Evolutionary conservation across 1,284 basidiomycete species (phyloP).

Genomic region (Laetiporus sulphureus): DNA sequence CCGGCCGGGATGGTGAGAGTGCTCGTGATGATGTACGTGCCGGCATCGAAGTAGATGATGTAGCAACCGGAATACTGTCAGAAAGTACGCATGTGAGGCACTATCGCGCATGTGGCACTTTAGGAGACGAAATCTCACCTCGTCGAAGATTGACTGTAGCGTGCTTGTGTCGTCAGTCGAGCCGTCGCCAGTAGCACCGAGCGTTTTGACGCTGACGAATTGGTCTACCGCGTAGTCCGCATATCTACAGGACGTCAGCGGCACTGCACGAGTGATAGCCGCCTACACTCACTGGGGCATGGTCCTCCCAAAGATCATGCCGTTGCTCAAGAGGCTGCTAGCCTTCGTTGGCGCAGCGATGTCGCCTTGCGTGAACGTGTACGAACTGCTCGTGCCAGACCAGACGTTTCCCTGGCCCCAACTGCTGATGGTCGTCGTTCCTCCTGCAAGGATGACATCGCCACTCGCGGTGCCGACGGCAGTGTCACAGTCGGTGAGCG

Average conservation of each 20-base stretch:
- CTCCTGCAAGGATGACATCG: constrained; percentile 42
- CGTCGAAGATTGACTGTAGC: constrained; percentile 52
- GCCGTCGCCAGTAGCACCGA: constrained; percentile 73
- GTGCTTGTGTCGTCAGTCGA: constrained; percentile 69
- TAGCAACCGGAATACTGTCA: constrained; percentile 68
- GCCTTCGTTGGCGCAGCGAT: constrained; percentile 48
- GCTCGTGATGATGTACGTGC: constrained; percentile 60
- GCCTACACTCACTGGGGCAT: constrained; percentile 20
- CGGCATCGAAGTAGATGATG: constrained; percentile 73
- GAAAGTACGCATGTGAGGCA: not conserved
- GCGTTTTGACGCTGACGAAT: constrained; percentile 62
- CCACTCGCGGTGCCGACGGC: constrained; percentile 47
- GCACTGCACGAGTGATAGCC: too few species aligned
- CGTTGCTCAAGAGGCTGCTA: constrained; percentile 44
- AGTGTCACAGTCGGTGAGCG: constrained; percentile 46
- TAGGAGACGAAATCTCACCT: constrained; percentile 30
- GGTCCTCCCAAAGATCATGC: constrained; percentile 54
- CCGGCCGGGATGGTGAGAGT: constrained; percentile 70
- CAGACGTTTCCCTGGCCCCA: constrained; percentile 74
- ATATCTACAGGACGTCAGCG: constrained; percentile 60
- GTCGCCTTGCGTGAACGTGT: constrained; percentile 42
- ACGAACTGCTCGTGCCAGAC: constrained; percentile 35
- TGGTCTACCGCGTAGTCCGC: constrained; percentile 49
- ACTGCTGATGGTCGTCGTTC: constrained; percentile 50
- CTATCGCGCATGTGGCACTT: not conserved